A percentile compares a stretch with the other conserved stretches of the same genome.
Evolutionary conservation across 2,329 filamentous ascomycete species (phyloP).

Genomic region (Geosmithia flava): DNA sequence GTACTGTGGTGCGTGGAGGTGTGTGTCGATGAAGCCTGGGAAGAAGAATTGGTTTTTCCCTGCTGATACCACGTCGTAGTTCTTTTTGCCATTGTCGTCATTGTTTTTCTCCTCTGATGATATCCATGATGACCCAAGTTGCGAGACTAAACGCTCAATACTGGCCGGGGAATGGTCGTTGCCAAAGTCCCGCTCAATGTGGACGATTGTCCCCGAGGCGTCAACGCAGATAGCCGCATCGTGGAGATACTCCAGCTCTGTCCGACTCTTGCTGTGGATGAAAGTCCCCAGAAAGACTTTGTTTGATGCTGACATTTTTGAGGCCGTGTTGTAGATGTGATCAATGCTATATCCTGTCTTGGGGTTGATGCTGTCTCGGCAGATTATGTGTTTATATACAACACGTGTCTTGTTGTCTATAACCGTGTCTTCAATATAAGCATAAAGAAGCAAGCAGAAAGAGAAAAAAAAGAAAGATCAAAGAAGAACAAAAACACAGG

Average conservation of each 20-base stretch:
- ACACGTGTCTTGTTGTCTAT: background rate
- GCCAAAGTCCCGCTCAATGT: constrained; percentile 23
- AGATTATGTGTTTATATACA: too few species aligned
- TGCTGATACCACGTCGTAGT: constrained; percentile 18
- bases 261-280: constrained; percentile 35
- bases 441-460: too few species aligned
- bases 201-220: constrained; percentile 33
- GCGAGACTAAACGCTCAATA: background rate
- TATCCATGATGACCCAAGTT: background rate
- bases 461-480: too few species aligned
- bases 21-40: constrained; percentile 81
- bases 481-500: too few species aligned
- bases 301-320: constrained; percentile 14
- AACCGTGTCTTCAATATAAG: background rate
- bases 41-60: constrained; percentile 61
- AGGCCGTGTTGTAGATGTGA: constrained; percentile 1
- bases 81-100: too few species aligned
- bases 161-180: constrained; percentile 6
- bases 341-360: too few species aligned
- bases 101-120: too few species aligned
- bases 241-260: constrained; percentile 38
- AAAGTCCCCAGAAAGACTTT: constrained; percentile 42
- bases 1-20: constrained; percentile 91
- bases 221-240: constrained; percentile 39
- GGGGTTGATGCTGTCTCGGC: background rate